Conservation (phyloP, 1,284 basidiomycete species). For the Cryptococcus sp. region DNA sequence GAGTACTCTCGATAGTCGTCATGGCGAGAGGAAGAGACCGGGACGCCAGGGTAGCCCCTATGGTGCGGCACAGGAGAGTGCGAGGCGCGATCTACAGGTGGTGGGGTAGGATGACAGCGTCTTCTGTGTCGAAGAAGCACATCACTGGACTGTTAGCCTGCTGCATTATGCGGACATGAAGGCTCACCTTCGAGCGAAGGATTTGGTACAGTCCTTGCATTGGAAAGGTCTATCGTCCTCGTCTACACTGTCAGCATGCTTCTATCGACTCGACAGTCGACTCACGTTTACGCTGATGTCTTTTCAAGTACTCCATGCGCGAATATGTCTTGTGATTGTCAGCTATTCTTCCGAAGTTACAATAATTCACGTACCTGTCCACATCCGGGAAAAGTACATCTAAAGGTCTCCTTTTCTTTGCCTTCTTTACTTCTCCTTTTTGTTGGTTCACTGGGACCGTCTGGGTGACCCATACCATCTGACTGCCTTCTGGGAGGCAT, state of each 20-base stretch:
- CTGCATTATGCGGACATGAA: not conserved
- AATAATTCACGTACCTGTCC: conserved; percentile 33
- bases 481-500: conserved; percentile 12
- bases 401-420: conserved; percentile 44
- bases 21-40: conserved; percentile 38
- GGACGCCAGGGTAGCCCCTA: conserved; percentile 36
- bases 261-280: not conserved
- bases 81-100: conserved; percentile 35
- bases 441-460: conserved; percentile 3
- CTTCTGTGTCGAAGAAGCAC: conserved; percentile 48
- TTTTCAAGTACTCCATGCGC: conserved; percentile 48
- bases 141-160: conserved; percentile 34
- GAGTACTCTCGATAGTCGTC: conserved; percentile 34
- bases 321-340: conserved; percentile 36
- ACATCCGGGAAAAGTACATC: conserved; percentile 41
- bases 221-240: conserved; percentile 47
- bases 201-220: conserved; percentile 47
- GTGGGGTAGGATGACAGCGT: conserved; percentile 46
- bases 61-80: conserved; percentile 34
- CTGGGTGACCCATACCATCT: conserved; percentile 1
- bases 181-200: conserved; percentile 47
- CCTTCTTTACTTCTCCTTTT: conserved; percentile 13
- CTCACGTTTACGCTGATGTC: conserved; percentile 49
- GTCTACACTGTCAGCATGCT: conserved; percentile 24
- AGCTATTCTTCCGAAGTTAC: not conserved